Conservation (phyloP, 257 asterid genomes). For the Petrea volubilis region DNA sequence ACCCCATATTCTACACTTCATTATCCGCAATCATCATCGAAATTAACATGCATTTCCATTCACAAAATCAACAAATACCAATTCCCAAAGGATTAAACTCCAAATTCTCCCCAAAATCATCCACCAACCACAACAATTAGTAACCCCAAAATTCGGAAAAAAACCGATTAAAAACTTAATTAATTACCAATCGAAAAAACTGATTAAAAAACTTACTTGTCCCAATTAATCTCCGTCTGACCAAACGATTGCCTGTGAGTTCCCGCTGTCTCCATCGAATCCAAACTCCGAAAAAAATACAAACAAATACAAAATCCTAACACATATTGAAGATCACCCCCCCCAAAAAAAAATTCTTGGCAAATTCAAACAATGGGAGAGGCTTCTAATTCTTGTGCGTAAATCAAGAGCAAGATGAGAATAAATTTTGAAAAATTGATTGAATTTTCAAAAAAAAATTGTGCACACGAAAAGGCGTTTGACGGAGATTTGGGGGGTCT, state of each 20-base stretch:
- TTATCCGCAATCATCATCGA: not conserved
- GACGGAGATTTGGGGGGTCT: too few relatives aligned
- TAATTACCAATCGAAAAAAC: not conserved
- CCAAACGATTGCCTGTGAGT: conserved; percentile 51
- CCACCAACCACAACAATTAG: not conserved
- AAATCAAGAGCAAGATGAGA: not conserved
- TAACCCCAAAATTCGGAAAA: too few relatives aligned
- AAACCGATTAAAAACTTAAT: too few relatives aligned
- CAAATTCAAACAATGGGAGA: not conserved
- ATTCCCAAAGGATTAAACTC: not conserved
- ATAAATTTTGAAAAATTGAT: not conserved
- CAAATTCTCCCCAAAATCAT: not conserved
- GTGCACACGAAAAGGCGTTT: too few relatives aligned
- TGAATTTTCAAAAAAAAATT: too few relatives aligned
- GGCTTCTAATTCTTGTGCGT: conserved; percentile 16
- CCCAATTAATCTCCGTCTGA: conserved; percentile 87
- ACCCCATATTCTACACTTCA: too few relatives aligned
- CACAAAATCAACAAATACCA: not conserved
- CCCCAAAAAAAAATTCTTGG: not conserved
- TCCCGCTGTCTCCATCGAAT: conserved; percentile 61
- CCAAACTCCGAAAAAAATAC: not conserved
- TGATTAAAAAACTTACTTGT: conserved; percentile 64
- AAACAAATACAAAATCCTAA: conserved; percentile 25
- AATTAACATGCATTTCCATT: conserved; percentile 1
- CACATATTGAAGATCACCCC: not conserved